Base-by-base conservation (phyloP, 1,139 yeast species). In the Scheffersomyces titani region DNA sequence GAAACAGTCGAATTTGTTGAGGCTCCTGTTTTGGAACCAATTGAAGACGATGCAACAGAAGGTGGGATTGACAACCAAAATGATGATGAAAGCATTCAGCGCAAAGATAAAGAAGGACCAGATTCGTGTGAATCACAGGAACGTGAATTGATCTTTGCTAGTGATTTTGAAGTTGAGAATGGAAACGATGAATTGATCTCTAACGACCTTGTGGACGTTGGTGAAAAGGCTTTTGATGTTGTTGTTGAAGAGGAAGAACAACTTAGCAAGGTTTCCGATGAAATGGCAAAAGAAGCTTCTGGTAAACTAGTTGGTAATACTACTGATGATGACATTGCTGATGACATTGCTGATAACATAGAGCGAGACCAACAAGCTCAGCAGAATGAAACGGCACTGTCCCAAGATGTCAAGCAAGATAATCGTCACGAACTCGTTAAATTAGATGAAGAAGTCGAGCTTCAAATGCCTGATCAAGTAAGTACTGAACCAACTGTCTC, bases 41-140 rank as follows among this genome's bases (percentile, higher is more conserved):
- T 51, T 40, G 24, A 36, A 13, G 51, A 11, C 13, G 54, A 47
- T 18, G 57, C 64, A 11, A 69, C 58, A 2, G 68, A 64, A n/a
- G 65, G 55, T 6, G 67, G 61, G 5, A 64, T 56, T 40, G 67
- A 60, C 6, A 65, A 61, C 20, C 69, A 61, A 30, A 68, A 60
- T n/a, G 63, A 61, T 16, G 69, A 64, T 21, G 64, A 64, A 24
- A 59, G 61, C 9, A 49, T 16, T 51, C 50, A 44, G 64, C 62
- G 45, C 60, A 63, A 51, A 54, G 62, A 44, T n/a, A 51, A n/a
- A 6, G 45, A 52, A 19, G 54, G 47, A 13, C 46, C 22, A 36
- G 13, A 30, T 44, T n/a, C 45, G 51, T 20, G 48, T 19, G 16
- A 24, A 51, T 19, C 49, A 46, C 21, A 45, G 44, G 30, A 47